Evolutionary conservation across 495 filamentous ascomycete genomes (phyloP).

Genomic region (Penicillium verhagenii): DNA sequence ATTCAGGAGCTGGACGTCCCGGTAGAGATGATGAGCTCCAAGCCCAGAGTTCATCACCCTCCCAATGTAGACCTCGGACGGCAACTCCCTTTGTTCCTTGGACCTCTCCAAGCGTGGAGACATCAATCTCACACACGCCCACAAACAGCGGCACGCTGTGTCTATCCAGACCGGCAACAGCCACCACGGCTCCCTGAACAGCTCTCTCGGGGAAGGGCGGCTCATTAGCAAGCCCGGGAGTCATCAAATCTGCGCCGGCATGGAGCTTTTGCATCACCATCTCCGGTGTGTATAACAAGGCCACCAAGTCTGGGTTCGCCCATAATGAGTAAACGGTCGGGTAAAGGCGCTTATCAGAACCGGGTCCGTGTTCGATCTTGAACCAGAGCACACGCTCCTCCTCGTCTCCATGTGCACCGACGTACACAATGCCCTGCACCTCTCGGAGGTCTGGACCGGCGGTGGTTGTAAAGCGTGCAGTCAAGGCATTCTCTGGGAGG

Average conservation of each 20-base stretch:
- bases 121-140: conserved; percentile 66
- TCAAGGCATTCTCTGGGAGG: conserved; percentile 62
- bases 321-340: conserved; percentile 72
- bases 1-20: conserved; percentile 50
- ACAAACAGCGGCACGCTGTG: conserved; percentile 64
- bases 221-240: conserved; percentile 65
- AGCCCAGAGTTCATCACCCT: conserved; percentile 71
- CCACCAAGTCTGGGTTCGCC: conserved; percentile 60
- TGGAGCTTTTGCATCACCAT: conserved; percentile 64
- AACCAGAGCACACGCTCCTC: conserved; percentile 71
- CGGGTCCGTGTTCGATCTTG: conserved; percentile 59
- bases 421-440: conserved; percentile 65
- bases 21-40: conserved; percentile 58
- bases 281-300: conserved; percentile 61
- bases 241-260: conserved; percentile 73
- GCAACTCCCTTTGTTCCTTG: conserved; percentile 67
- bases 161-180: conserved; percentile 61
- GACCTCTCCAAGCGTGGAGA: conserved; percentile 55
- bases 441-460: conserved; percentile 62
- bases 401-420: conserved; percentile 55
- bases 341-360: conserved; percentile 50
- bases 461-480: conserved; percentile 69
- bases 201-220: conserved; percentile 66
- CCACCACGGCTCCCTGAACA: conserved; percentile 60
- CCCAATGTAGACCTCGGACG: conserved; percentile 68